phyloP scores from a whole-genome alignment of 2,329 filamentous ascomycete genomes.

The Nothopassalora personata region DNA sequence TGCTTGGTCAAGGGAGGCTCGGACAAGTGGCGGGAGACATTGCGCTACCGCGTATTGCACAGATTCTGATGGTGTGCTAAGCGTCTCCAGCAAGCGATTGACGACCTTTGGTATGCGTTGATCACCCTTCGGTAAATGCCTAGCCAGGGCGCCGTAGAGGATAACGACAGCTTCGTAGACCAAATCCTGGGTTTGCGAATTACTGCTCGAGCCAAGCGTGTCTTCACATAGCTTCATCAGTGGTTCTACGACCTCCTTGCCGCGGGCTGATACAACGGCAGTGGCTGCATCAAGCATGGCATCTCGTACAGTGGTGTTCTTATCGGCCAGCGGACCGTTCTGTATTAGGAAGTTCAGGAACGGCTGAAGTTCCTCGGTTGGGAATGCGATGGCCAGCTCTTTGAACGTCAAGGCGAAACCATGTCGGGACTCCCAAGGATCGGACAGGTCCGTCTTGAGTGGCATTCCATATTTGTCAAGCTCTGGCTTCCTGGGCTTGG shows the following conservation, averaged over 20 bases:
- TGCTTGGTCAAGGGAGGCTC: constrained; percentile 70
- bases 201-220: constrained; percentile 78
- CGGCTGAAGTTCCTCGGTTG: constrained; percentile 62
- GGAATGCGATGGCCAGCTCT: constrained; percentile 68
- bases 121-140: constrained; percentile 81
- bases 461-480: constrained; percentile 94
- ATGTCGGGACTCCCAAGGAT: constrained; percentile 87
- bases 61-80: constrained; percentile 91
- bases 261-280: constrained; percentile 72
- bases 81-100: constrained; percentile 74
- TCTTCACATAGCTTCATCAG: constrained; percentile 89
- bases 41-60: constrained; percentile 96
- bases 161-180: constrained; percentile 97
- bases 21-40: constrained; percentile 86
- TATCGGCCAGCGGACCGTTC: constrained; percentile 79
- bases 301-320: constrained; percentile 67
- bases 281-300: constrained; percentile 92
- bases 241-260: constrained; percentile 74
- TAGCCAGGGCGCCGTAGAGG: constrained; percentile 88
- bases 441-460: constrained; percentile 76
- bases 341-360: constrained; percentile 85
- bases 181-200: constrained; percentile 74
- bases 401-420: constrained; percentile 84
- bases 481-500: constrained; percentile 75
- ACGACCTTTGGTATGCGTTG: constrained; percentile 82